phyloP scores from a whole-genome alignment of 495 filamentous ascomycete species.

The Tricharina praecox region DNA sequence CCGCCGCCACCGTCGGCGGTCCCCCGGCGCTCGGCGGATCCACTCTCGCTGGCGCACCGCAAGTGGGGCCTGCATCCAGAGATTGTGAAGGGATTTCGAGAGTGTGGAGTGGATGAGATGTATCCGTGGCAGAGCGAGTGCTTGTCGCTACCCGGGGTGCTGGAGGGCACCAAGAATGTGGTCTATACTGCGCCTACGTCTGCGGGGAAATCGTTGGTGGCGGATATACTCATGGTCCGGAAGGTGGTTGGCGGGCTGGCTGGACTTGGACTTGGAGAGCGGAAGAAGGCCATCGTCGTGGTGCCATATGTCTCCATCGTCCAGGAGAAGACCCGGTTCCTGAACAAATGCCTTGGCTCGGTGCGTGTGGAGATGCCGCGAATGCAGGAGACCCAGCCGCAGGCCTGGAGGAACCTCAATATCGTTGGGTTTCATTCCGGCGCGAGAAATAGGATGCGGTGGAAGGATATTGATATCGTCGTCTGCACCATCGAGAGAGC shows the following conservation, averaged over 20 bases:
- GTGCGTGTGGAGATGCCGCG: slow-evolving; percentile 35
- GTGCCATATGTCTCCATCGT: slow-evolving; percentile 70
- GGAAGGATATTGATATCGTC: slow-evolving; percentile 63
- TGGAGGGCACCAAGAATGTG: slow-evolving; percentile 49
- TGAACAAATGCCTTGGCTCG: slow-evolving; percentile 49
- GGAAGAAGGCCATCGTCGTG: slow-evolving; percentile 57
- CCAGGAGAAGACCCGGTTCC: slow-evolving; percentile 66
- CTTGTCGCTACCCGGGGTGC: slow-evolving; percentile 47
- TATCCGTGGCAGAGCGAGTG: slow-evolving; percentile 78
- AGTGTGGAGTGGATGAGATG: slow-evolving; percentile 47
- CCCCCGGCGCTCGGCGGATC: not conserved
- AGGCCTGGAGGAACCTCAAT: slow-evolving; percentile 37
- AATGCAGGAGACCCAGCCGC: slow-evolving; percentile 26
- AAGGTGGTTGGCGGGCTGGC: too few relatives aligned
- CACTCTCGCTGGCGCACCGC: slow-evolving; percentile 31
- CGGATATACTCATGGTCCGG: slow-evolving; percentile 50
- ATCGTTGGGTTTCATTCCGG: slow-evolving; percentile 65
- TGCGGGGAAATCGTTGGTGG: slow-evolving; percentile 54
- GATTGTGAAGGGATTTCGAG: slow-evolving; percentile 47
- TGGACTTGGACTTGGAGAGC: too few relatives aligned
- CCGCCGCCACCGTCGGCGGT: not conserved
- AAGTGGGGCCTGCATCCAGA: slow-evolving; percentile 45
- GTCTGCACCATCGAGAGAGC: slow-evolving; percentile 81
- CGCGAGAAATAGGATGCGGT: slow-evolving; percentile 44
- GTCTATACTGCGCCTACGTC: slow-evolving; percentile 77